Evolutionary conservation across 768 basidiomycete species (phyloP).

Genomic region (Termitomyces sp.): DNA sequence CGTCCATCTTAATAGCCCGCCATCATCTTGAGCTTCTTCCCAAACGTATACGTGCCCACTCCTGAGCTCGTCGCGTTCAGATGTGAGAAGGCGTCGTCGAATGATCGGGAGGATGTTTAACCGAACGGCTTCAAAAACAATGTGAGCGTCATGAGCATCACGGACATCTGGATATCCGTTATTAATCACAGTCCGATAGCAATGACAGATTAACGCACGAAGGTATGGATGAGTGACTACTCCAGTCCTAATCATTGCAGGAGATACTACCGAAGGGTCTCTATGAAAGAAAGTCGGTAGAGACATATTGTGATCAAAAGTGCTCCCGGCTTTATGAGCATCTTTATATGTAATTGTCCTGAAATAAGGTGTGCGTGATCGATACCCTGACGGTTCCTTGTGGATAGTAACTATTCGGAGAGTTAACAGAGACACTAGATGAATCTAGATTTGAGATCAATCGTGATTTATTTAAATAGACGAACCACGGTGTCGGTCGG

Average conservation of each 20-base stretch:
- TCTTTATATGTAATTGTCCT: slow-evolving; percentile 18
- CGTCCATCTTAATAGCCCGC: slow-evolving; percentile 70
- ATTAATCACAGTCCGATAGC: not conserved
- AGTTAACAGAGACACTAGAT: slow-evolving; percentile 33
- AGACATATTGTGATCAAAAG: slow-evolving; percentile 17
- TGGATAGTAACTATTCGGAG: slow-evolving; percentile 26
- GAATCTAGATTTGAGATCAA: slow-evolving; percentile 13
- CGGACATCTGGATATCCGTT: slow-evolving; percentile 51
- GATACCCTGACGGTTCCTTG: slow-evolving; percentile 24
- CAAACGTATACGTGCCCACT: slow-evolving; percentile 83
- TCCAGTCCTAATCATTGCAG: slow-evolving; percentile 20
- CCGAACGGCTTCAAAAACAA: slow-evolving; percentile 74
- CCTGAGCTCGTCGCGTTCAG: slow-evolving; percentile 62
- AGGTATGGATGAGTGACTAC: slow-evolving; percentile 47
- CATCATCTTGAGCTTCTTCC: slow-evolving; percentile 81
- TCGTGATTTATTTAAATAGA: slow-evolving; percentile 11
- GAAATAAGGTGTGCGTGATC: slow-evolving; percentile 24
- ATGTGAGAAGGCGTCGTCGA: slow-evolving; percentile 63
- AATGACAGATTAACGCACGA: slow-evolving; percentile 27
- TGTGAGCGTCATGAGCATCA: slow-evolving; percentile 76
- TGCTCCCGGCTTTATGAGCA: slow-evolving; percentile 6
- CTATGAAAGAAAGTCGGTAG: slow-evolving; percentile 14
- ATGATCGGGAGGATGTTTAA: slow-evolving; percentile 67
- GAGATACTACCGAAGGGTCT: slow-evolving; percentile 17
- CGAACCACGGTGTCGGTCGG: slow-evolving; percentile 8